Conservation (phyloP, 169 alveolate species). For the Eimeria tenella region DNA sequence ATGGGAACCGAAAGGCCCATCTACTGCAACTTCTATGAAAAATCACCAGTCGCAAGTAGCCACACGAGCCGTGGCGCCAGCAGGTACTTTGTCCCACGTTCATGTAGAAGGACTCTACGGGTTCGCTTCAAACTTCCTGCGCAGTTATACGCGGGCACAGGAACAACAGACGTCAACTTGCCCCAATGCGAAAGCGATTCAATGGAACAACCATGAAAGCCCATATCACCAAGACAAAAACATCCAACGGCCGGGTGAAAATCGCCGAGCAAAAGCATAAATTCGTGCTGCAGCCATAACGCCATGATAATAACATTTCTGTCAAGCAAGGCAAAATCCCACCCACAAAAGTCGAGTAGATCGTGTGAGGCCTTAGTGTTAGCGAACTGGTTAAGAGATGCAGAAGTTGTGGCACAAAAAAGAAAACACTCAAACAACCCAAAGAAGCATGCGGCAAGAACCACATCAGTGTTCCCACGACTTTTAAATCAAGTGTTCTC, state of each 20-base stretch:
- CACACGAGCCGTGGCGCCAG: neutral
- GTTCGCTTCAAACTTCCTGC: neutral
- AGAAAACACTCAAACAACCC: neutral
- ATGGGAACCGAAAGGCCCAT: neutral
- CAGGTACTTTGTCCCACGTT: neutral
- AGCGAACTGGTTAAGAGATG: neutral
- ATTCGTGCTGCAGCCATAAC: too few species aligned
- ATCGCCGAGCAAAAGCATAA: too few species aligned
- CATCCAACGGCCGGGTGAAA: too few species aligned
- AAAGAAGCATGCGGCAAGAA: neutral
- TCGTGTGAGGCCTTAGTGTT: too few species aligned
- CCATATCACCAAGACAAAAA: too few species aligned
- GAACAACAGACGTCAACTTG: neutral
- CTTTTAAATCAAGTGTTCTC: neutral
- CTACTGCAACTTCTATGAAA: neutral
- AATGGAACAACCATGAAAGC: too few species aligned
- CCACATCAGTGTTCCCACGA: neutral
- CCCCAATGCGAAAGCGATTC: neutral
- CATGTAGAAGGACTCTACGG: neutral
- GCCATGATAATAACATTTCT: too few species aligned
- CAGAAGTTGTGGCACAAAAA: neutral
- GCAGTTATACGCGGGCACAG: neutral
- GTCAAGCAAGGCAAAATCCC: too few species aligned
- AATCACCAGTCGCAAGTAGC: neutral
- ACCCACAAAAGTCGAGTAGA: too few species aligned